Evolutionary conservation across 192 early-diverging fungal species (phyloP).

Genomic region (Backusella australiensis): DNA sequence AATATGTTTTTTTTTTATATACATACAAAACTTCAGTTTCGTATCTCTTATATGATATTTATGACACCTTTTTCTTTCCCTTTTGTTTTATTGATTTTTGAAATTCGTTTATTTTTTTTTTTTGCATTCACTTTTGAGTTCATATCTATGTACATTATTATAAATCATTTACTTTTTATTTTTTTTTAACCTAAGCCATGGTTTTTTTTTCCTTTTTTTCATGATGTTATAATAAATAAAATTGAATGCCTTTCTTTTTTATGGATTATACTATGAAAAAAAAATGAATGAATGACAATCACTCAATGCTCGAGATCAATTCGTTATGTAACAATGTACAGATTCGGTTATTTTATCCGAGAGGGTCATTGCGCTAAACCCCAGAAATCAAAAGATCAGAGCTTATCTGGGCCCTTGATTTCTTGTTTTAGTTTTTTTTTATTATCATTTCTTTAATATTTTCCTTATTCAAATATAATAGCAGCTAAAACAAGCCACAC

Average conservation of each 20-base stretch:
- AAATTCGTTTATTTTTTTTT: not conserved
- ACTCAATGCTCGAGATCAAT: not conserved
- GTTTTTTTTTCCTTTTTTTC: not conserved
- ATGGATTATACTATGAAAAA: not conserved
- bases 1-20: conserved; percentile 5
- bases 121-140: not conserved
- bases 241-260: not conserved
- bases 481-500: not conserved
- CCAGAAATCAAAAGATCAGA: not conserved
- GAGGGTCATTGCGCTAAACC: not conserved
- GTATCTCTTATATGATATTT: not conserved
- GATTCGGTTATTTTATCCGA: not conserved
- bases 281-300: not conserved
- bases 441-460: not conserved
- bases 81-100: not conserved
- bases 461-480: not conserved
- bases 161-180: not conserved
- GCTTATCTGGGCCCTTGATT: not conserved
- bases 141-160: not conserved
- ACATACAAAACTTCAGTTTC: not conserved
- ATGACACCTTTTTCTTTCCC: not conserved
- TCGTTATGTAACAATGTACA: not conserved
- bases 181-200: not conserved
- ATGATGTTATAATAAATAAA: conserved; percentile 1
- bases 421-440: not conserved